Percentiles rank a stretch among this genome's conserved stretches.
phyloP scores from a whole-genome alignment of 208 protist genomes.

The Acanthamoeba lenticulata region DNA sequence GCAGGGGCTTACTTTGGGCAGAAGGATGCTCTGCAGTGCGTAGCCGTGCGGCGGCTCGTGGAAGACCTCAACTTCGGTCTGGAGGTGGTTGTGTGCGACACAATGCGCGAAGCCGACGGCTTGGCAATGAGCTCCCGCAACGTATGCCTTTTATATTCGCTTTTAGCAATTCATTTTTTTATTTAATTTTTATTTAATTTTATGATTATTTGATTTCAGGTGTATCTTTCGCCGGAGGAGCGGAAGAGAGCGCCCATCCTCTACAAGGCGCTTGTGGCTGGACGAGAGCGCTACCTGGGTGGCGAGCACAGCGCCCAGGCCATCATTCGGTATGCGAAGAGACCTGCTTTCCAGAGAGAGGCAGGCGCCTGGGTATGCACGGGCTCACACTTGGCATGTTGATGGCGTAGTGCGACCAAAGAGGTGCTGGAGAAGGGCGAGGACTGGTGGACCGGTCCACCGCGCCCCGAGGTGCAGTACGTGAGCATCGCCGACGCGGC shows the following conservation, averaged over 20 bases:
- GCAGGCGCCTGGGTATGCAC: neutral
- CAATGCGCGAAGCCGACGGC: constrained; percentile 86
- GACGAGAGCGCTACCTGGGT: neutral
- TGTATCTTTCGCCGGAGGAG: constrained; percentile 78
- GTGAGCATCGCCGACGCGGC: neutral
- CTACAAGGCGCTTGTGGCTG: neutral
- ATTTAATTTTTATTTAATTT: no score
- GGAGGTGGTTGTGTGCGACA: constrained; percentile 73
- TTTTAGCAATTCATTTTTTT: no score
- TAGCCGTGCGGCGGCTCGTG: constrained; percentile 73
- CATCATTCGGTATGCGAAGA: neutral
- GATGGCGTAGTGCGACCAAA: neutral
- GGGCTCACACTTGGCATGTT: neutral
- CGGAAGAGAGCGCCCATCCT: constrained; percentile 60
- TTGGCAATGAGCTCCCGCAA: constrained; percentile 87
- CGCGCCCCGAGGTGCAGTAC: neutral
- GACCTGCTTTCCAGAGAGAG: neutral
- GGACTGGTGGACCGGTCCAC: neutral
- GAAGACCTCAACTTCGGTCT: constrained; percentile 83
- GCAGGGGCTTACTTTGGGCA: constrained; percentile 83
- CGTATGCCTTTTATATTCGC: neutral
- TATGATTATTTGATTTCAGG: neutral
- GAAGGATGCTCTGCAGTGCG: constrained; percentile 84
- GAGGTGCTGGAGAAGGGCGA: constrained; percentile 1
- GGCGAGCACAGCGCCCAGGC: neutral